A percentile compares a stretch with the other conserved stretches of the same genome.
Conservation (phyloP, 441 rosid genomes). For the Cnidoscolus chayamansa region DNA sequence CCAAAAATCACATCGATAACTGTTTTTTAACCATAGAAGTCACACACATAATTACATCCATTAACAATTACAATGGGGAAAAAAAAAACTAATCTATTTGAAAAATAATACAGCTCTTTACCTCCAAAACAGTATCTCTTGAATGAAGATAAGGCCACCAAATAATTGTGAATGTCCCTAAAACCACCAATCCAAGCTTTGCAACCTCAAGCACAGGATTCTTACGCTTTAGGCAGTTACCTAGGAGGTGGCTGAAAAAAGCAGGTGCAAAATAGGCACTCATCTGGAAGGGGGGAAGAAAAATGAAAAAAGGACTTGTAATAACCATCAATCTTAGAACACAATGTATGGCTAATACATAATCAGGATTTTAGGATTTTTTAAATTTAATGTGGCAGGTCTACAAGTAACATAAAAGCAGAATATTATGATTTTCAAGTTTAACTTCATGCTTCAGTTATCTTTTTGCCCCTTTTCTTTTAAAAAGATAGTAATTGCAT, state of each 20-base stretch:
- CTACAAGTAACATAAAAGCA: constrained; percentile 1
- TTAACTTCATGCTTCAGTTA: not conserved
- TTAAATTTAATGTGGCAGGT: not conserved
- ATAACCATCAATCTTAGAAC: constrained; percentile 3
- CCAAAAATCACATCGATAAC: not conserved
- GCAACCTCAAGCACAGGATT: constrained; percentile 58
- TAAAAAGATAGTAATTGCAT: not conserved
- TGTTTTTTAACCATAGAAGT: not conserved
- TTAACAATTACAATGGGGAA: constrained; percentile 4
- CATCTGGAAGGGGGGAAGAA: constrained; percentile 48
- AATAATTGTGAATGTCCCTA: constrained; percentile 63
- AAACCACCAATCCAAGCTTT: constrained; percentile 66
- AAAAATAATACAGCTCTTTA: constrained; percentile 25
- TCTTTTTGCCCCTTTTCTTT: not conserved
- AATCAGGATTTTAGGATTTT: not conserved
- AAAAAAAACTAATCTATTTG: not conserved
- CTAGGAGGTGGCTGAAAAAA: constrained; percentile 79
- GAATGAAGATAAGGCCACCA: constrained; percentile 92
- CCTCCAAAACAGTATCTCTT: constrained; percentile 56
- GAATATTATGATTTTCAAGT: not conserved
- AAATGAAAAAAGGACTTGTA: not conserved
- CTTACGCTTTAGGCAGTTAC: constrained; percentile 70
- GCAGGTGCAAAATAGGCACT: constrained; percentile 95
- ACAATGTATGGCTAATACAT: not conserved
- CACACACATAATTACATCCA: not conserved